Conservation (phyloP, 1,284 basidiomycete genomes). For the Veloporphyrellus conicus region DNA sequence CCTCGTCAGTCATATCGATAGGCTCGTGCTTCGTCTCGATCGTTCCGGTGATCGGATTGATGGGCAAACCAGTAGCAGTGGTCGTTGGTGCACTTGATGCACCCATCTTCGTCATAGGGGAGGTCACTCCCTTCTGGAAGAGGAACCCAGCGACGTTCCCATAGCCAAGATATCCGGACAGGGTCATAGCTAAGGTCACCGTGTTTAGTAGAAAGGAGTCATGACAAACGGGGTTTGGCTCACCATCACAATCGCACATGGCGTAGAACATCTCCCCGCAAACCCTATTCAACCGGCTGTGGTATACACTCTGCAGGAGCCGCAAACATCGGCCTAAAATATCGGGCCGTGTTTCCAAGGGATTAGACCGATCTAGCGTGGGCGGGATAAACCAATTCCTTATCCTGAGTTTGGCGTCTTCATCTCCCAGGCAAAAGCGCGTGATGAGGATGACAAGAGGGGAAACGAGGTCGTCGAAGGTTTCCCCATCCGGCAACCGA, state of each 20-base stretch:
- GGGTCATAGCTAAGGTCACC: slow-evolving; percentile 48
- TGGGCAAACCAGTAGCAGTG: slow-evolving; percentile 43
- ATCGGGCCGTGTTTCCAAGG: slow-evolving; percentile 69
- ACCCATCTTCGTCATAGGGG: slow-evolving; percentile 41
- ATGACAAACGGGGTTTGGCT: slow-evolving; percentile 23
- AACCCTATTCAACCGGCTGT: slow-evolving; percentile 65
- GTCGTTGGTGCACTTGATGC: slow-evolving; percentile 32
- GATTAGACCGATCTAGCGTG: slow-evolving; percentile 71
- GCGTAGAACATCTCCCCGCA: slow-evolving; percentile 85
- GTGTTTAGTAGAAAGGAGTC: neutral
- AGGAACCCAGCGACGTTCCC: slow-evolving; percentile 91
- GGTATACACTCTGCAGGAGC: slow-evolving; percentile 70
- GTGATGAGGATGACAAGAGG: slow-evolving; percentile 74
- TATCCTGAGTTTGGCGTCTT: slow-evolving; percentile 51
- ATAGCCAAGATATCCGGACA: slow-evolving; percentile 79
- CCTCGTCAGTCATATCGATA: slow-evolving; percentile 80
- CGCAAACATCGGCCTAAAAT: slow-evolving; percentile 76
- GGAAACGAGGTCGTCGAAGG: slow-evolving; percentile 71
- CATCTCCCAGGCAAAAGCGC: slow-evolving; percentile 62
- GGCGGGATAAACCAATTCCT: slow-evolving; percentile 67
- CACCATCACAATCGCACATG: slow-evolving; percentile 76
- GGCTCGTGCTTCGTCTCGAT: slow-evolving; percentile 39
- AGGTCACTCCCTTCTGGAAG: slow-evolving; percentile 81
- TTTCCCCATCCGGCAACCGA: slow-evolving; percentile 44
- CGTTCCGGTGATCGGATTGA: slow-evolving; percentile 80